These are phyloP conservation scores for Purshia tridentata DNA, from an alignment of 306 rosid genomes.

Conservation along the genomic window DNA sequence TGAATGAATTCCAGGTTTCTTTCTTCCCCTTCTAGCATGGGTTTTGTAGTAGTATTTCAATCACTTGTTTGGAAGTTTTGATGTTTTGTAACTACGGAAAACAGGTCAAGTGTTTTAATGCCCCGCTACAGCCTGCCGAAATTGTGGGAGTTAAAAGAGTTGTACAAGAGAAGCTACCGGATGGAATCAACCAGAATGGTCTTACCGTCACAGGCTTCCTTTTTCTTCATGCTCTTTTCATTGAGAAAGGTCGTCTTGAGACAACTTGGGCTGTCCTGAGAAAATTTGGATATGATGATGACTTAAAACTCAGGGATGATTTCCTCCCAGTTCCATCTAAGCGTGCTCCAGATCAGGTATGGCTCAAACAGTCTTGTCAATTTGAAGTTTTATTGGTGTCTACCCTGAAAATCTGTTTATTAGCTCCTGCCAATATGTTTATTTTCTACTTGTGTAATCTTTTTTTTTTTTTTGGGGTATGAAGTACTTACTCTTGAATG, in stretches of 20 bases:
- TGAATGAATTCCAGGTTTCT: constrained; percentile 88
- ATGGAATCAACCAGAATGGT: constrained; percentile 78
- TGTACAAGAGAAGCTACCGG: constrained; percentile 70
- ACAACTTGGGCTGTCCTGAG: constrained; percentile 88
- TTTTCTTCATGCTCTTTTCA: constrained; percentile 66
- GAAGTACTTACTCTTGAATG: constrained; percentile 27
- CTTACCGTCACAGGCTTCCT: constrained; percentile 81
- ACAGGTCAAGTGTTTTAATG: constrained; percentile 78
- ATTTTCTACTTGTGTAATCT: constrained; percentile 2
- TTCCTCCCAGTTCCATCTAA: constrained; percentile 69
- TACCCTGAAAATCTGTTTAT: constrained; percentile 10
- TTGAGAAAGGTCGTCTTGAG: constrained; percentile 74
- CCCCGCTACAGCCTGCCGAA: constrained; percentile 69
- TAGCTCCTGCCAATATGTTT: neutral
- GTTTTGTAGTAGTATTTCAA: constrained; percentile 10
- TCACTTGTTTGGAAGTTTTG: constrained; percentile 19
- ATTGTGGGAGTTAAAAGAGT: constrained; percentile 61
- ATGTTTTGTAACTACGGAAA: constrained; percentile 22
- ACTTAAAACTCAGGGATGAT: constrained; percentile 71
- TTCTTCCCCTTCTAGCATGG: constrained; percentile 18
- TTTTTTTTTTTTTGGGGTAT: constrained; percentile 1
- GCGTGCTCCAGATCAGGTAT: constrained; percentile 79
- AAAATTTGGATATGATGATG: constrained; percentile 77
- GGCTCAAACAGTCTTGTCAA: constrained; percentile 14
- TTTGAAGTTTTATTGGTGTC: constrained; percentile 30